These are phyloP conservation scores for Monosporascus sp. DNA, from an alignment of 2,329 filamentous ascomycete species.

Conservation along the genomic window DNA sequence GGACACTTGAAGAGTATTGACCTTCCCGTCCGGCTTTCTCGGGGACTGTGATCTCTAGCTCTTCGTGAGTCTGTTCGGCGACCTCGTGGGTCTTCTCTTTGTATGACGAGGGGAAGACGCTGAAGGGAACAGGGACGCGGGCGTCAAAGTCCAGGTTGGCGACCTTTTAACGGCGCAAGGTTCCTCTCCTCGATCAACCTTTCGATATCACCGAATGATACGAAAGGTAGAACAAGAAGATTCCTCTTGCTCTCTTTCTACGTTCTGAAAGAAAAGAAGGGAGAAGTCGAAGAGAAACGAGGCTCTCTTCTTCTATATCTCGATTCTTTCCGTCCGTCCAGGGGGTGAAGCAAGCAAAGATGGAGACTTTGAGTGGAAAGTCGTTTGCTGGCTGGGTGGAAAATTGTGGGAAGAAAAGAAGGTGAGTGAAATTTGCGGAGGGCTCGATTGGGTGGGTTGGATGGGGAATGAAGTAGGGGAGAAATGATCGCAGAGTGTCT, in stretches of 20 bases:
- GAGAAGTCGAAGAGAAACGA: conserved; percentile 30
- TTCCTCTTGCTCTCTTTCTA: conserved; percentile 59
- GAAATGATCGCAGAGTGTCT: conserved; percentile 14
- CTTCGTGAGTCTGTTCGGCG: conserved; percentile 69
- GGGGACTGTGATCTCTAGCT: conserved; percentile 76
- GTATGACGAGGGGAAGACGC: conserved; percentile 99
- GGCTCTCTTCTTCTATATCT: conserved; percentile 27
- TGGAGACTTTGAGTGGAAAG: conserved; percentile 30
- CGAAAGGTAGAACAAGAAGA: conserved; percentile 63
- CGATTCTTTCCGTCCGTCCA: conserved; percentile 28
- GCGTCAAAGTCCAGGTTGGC: conserved; percentile 99
- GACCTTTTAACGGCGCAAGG: conserved; percentile 56
- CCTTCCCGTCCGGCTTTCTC: conserved; percentile 96
- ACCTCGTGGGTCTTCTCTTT: conserved; percentile 54
- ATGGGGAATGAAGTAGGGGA: conserved; percentile 14
- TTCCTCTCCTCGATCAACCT: conserved; percentile 40
- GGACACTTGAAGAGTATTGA: conserved; percentile 70
- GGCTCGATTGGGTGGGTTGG: background rate
- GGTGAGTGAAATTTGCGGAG: background rate
- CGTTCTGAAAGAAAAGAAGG: conserved; percentile 36
- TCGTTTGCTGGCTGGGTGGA: conserved; percentile 26
- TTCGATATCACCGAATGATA: conserved; percentile 25
- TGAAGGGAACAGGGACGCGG: conserved; percentile 98
- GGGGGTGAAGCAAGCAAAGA: conserved; percentile 25
- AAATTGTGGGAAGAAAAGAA: conserved; percentile 14